Percentiles rank a stretch among this genome's conserved stretches.
Conservation (phyloP, 805 yeast species). For the Kluyveromyces wickerhamii region DNA sequence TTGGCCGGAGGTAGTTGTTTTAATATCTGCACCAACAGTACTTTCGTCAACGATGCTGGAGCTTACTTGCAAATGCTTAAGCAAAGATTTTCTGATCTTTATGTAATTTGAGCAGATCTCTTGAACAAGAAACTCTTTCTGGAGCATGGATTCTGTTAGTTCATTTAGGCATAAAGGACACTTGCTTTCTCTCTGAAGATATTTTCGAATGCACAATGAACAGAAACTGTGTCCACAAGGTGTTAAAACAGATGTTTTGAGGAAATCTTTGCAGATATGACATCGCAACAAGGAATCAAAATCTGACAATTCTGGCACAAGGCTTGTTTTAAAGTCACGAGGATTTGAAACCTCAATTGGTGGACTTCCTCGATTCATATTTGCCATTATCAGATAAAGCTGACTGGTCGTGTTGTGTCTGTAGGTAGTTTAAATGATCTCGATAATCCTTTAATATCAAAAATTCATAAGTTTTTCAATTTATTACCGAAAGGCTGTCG, state of each 20-base stretch:
- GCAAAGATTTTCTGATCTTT: conserved; percentile 34
- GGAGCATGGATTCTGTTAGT: conserved; percentile 59
- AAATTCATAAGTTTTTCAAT: too few species aligned
- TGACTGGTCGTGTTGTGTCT: too few species aligned
- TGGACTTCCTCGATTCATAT: conserved; percentile 9
- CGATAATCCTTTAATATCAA: too few species aligned
- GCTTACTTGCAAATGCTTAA: conserved; percentile 22
- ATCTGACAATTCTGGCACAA: conserved; percentile 46
- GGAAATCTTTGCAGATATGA: conserved; percentile 79
- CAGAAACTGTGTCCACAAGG: conserved; percentile 88
- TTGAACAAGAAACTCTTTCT: conserved; percentile 62
- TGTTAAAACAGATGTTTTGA: conserved; percentile 73
- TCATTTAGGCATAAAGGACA: conserved; percentile 78
- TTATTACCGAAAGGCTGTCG: too few species aligned
- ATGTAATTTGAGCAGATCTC: conserved; percentile 54
- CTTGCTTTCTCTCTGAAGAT: conserved; percentile 46
- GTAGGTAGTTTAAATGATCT: too few species aligned
- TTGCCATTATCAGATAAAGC: too few species aligned
- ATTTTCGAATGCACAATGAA: conserved; percentile 73
- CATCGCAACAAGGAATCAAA: conserved; percentile 72
- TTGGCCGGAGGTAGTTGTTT: conserved; percentile 16
- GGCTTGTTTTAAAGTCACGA: conserved; percentile 55
- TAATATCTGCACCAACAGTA: neutral
- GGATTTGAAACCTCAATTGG: conserved; percentile 47
- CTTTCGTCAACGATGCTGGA: conserved; percentile 22